These are phyloP conservation scores for Neurospora sp. DNA, from an alignment of 495 filamentous ascomycete species.

Conservation along the genomic window DNA sequence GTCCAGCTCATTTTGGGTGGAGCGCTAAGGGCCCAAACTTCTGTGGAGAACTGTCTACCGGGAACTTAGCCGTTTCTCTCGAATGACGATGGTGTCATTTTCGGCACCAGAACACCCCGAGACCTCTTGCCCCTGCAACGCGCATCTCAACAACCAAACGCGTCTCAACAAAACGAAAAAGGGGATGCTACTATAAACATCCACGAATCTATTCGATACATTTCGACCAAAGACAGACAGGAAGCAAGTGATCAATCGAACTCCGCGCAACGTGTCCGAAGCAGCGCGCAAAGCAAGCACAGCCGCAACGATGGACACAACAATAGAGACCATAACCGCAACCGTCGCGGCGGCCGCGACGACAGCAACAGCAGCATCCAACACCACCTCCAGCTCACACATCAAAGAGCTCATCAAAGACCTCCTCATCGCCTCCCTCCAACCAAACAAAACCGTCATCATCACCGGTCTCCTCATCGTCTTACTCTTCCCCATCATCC, in stretches of 20 bases:
- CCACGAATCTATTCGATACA: not conserved
- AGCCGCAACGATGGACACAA: not conserved
- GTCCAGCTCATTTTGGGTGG: not conserved
- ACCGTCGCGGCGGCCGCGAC: conserved; percentile 11
- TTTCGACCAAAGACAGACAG: not conserved
- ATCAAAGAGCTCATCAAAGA: conserved; percentile 16
- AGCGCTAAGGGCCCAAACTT: not conserved
- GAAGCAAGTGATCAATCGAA: not conserved
- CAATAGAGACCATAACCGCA: not conserved
- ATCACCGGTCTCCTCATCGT: conserved; percentile 57
- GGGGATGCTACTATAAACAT: not conserved
- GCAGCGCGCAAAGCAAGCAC: not conserved
- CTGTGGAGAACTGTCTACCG: not conserved
- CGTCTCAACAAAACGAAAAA: not conserved
- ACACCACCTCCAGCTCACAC: conserved; percentile 1
- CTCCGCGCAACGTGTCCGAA: not conserved
- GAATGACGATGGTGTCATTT: conserved; percentile 13
- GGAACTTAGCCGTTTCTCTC: not conserved
- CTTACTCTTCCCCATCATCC: conserved; percentile 61
- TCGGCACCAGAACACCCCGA: not conserved
- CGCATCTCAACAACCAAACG: not conserved
- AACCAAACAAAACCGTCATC: conserved; percentile 46
- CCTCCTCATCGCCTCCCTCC: conserved; percentile 36
- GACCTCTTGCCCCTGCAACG: not conserved
- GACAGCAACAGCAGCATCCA: not conserved